Evolutionary conservation across 108 stramenopile genomes (phyloP).

Genomic region (Nitzschia sp.): DNA sequence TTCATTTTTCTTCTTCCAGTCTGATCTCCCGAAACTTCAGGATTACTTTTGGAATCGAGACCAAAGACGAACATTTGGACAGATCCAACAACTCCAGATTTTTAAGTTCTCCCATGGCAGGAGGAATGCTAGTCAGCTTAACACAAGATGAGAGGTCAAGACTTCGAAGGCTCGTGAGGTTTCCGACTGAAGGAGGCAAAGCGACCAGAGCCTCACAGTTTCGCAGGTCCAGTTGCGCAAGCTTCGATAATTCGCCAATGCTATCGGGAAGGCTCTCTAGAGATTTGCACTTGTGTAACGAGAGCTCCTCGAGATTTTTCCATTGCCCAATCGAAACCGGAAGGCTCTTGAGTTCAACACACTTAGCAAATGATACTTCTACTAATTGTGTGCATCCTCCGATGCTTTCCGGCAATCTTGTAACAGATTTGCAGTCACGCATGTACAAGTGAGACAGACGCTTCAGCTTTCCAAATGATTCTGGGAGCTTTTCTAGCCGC

Average conservation of each 20-base stretch:
- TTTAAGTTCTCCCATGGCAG: slow-evolving; percentile 29
- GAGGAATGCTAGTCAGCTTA: slow-evolving; percentile 33
- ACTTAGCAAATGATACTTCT: slow-evolving; percentile 46
- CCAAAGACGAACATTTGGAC: slow-evolving; percentile 20
- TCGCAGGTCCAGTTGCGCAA: slow-evolving; percentile 32
- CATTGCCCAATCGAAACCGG: slow-evolving; percentile 41
- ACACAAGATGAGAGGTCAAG: slow-evolving; percentile 49
- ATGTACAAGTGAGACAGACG: slow-evolving; percentile 37
- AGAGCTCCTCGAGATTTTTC: slow-evolving; percentile 41
- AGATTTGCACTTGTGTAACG: slow-evolving; percentile 52
- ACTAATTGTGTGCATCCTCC: slow-evolving; percentile 32
- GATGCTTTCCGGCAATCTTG: slow-evolving; percentile 37
- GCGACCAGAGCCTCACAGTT: slow-evolving; percentile 23
- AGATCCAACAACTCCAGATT: slow-evolving; percentile 44
- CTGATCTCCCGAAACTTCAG: slow-evolving; percentile 6
- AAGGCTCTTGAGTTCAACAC: slow-evolving; percentile 31
- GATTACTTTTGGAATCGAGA: slow-evolving; percentile 15
- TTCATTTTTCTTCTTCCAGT: slow-evolving; percentile 1
- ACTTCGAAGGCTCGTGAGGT: slow-evolving; percentile 15
- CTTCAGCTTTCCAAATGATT: slow-evolving; percentile 34
- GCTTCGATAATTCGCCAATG: slow-evolving; percentile 19
- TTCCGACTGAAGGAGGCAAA: slow-evolving; percentile 35
- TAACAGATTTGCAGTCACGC: slow-evolving; percentile 49
- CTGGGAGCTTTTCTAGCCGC: slow-evolving; percentile 36
- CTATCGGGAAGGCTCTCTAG: slow-evolving; percentile 32